Percentiles rank a stretch among this genome's conserved stretches.
Conservation (phyloP, 2,329 filamentous ascomycete species). For the Hortaea werneckii region DNA sequence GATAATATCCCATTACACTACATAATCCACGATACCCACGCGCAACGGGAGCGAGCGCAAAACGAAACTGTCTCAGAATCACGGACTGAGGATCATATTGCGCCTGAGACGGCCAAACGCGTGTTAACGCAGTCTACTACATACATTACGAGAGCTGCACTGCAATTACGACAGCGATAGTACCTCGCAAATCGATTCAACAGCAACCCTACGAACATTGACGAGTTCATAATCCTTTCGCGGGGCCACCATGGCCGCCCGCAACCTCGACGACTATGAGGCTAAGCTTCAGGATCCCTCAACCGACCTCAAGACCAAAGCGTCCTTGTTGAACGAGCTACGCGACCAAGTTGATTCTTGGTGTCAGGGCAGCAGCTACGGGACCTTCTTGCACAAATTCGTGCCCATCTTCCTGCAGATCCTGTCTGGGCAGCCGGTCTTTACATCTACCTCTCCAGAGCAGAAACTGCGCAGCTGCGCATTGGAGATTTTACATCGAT, state of each 20-base stretch:
- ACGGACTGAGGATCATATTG: too few species aligned
- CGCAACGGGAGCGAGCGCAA: too few species aligned
- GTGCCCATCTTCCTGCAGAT: conserved; percentile 85
- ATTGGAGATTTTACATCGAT: conserved; percentile 85
- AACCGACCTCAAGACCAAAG: conserved; percentile 65
- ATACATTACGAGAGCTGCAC: too few species aligned
- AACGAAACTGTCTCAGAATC: too few species aligned
- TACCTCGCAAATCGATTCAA: too few species aligned
- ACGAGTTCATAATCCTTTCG: not conserved
- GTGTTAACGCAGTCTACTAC: too few species aligned
- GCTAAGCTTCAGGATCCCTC: conserved; percentile 36
- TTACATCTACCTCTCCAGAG: conserved; percentile 80
- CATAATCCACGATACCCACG: too few species aligned
- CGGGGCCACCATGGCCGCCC: conserved; percentile 25
- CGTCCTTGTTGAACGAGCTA: conserved; percentile 72
- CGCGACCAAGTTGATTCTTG: conserved; percentile 89
- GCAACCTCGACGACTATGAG: conserved; percentile 37
- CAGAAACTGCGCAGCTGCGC: conserved; percentile 91
- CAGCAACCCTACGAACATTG: too few species aligned
- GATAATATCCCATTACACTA: too few species aligned
- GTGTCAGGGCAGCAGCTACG: conserved; percentile 66
- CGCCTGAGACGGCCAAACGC: too few species aligned
- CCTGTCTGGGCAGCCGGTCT: conserved; percentile 75
- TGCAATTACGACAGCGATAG: too few species aligned
- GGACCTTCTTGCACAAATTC: conserved; percentile 71